phyloP scores from a whole-genome alignment of 2,329 filamentous ascomycete genomes.

The Celoporthe dispersa region DNA sequence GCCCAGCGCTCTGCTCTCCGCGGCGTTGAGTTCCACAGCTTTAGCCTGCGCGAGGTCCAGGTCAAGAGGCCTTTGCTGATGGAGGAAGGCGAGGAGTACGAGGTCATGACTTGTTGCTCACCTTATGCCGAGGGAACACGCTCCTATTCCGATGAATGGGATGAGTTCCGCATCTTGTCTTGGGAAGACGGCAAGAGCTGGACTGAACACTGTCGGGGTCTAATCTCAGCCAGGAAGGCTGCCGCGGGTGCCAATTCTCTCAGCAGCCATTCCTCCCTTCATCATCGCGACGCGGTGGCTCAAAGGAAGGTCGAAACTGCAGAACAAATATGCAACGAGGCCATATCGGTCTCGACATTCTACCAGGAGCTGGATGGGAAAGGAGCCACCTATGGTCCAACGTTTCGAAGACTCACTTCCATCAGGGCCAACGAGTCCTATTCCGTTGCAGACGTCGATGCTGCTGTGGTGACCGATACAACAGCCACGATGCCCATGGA shows the following conservation, averaged over 20 bases:
- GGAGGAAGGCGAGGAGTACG: conserved; percentile 36
- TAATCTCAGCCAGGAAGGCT: conserved; percentile 29
- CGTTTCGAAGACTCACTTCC: conserved; percentile 20
- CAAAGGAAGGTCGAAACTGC: conserved; percentile 19
- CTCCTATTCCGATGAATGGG: conserved; percentile 33
- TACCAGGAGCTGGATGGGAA: conserved; percentile 27
- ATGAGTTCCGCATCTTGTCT: conserved; percentile 39
- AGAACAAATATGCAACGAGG: conserved; percentile 14
- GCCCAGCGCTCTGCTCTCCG: conserved; percentile 33
- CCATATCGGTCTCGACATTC: conserved; percentile 15
- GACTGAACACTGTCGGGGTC: conserved; percentile 38
- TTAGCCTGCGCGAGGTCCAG: conserved; percentile 36
- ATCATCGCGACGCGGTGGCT: neutral
- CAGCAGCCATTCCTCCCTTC: too few species aligned
- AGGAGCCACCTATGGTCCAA: conserved; percentile 29
- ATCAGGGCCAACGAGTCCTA: conserved; percentile 30
- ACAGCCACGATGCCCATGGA: conserved; percentile 48
- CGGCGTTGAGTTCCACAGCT: conserved; percentile 30
- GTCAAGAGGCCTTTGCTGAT: conserved; percentile 38
- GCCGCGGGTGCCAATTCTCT: too few species aligned
- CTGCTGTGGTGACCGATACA: conserved; percentile 45
- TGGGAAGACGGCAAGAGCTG: conserved; percentile 37
- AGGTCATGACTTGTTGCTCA: conserved; percentile 35
- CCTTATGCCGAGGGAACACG: conserved; percentile 29
- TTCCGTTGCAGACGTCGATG: conserved; percentile 41